Percentiles rank a stretch among this genome's conserved stretches.
Conservation (phyloP, 371 early-diverging fungal species). For the Rhizopus microsporus region DNA sequence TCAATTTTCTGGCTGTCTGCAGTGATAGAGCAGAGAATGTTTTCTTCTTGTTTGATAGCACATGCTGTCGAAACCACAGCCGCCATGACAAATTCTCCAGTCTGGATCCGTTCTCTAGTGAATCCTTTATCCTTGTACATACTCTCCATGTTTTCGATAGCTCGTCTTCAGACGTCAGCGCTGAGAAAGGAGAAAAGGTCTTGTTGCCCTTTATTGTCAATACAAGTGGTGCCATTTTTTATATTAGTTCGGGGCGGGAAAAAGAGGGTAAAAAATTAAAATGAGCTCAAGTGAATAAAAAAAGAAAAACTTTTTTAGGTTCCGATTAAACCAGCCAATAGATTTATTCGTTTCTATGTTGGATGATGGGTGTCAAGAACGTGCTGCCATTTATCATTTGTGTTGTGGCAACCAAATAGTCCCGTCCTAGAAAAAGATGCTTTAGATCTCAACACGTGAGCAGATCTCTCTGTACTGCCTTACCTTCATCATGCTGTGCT, state of each 20-base stretch:
- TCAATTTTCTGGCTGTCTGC: slow-evolving; percentile 40
- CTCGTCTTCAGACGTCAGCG: slow-evolving; percentile 72
- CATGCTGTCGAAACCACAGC: slow-evolving; percentile 68
- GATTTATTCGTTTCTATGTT: slow-evolving; percentile 19
- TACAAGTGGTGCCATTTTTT: slow-evolving; percentile 73
- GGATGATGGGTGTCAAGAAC: slow-evolving; percentile 64
- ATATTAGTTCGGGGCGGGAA: slow-evolving; percentile 5
- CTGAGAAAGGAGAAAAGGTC: slow-evolving; percentile 71
- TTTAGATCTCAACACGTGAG: slow-evolving; percentile 1
- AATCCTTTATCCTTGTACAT: slow-evolving; percentile 87
- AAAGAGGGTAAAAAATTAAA: slow-evolving; percentile 4
- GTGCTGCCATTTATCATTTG: slow-evolving; percentile 83
- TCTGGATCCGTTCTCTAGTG: slow-evolving; percentile 82
- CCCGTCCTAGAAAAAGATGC: slow-evolving; percentile 56
- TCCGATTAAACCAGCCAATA: background rate
- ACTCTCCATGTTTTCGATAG: slow-evolving; percentile 80
- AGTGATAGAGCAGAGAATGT: slow-evolving; percentile 41
- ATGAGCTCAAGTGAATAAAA: background rate
- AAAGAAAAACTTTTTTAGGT: slow-evolving; percentile 3
- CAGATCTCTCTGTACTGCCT: slow-evolving; percentile 3
- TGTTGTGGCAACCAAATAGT: slow-evolving; percentile 86
- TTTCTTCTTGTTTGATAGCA: slow-evolving; percentile 40
- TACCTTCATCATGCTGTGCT: slow-evolving; percentile 76
- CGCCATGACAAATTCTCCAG: slow-evolving; percentile 92
- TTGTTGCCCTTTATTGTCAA: slow-evolving; percentile 79